Evolutionary conservation across 2,329 filamentous ascomycete species (phyloP), one percentile per base, ranked within the genome.

Genomic region (Sarocladium kiliense): DNA sequence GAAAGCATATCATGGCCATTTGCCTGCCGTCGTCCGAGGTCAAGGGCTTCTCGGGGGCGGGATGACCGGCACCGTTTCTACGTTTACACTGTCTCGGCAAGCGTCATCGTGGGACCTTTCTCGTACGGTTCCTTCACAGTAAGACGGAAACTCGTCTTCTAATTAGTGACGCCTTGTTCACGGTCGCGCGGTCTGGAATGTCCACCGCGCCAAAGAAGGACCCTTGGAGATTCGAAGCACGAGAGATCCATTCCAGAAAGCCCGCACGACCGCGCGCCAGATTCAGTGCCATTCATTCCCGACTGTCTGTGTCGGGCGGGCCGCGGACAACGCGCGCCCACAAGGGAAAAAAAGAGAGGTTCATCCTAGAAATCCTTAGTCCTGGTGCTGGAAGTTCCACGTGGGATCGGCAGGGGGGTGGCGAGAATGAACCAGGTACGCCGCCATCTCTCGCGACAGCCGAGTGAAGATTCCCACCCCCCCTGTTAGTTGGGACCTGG

Each of bases 391-490:
- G 19, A 21, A 10, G 26, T 51, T 51, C 47, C 47, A 51, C 47
- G 47, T 51, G 47, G 47, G 47, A 51, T 51, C 47, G 47, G 47
- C 47, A 51, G 25, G 47, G 47, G 47, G 27, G 44, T 49, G 44
- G 44, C 44, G n/a, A 32, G 32, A 32, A 16, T 19, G 19, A 44
- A 41, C 10, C 18, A 26, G 42, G 18, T 7, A 11, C 42, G 25
- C 42, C 18, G 19, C 25, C 42, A 25, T 41, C 37, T 7, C 30
- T 34, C 7, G 9, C 30, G 9, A 34, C 30, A n/a, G n/a, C n/a
- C n/a, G n/a, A n/a, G n/a, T n/a, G n/a, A n/a, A n/a, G n/a, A n/a
- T n/a, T n/a, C n/a, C n/a, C n/a, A n/a, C 7, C 36, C 7, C 36
- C 18, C 36, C 36, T 39, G 36, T 16, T n/a, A 16, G 16, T n/a